A percentile compares a stretch with the other conserved stretches of the same genome.
These are phyloP conservation scores for Cicer pinnatifidum DNA, from an alignment of 306 rosid genomes.

Conservation along the genomic window DNA sequence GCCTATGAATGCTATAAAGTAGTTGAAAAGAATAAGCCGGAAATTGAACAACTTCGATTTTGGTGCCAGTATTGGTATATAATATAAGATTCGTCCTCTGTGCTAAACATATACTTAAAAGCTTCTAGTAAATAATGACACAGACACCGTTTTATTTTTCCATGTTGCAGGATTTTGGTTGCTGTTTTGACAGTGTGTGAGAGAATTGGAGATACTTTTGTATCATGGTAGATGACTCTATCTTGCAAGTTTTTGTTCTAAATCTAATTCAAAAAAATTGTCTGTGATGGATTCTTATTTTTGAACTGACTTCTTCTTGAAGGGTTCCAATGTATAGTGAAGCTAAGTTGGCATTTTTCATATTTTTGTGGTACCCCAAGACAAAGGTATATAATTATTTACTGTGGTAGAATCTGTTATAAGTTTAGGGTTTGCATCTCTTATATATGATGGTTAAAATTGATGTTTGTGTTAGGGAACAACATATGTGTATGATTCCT, in stretches of 20 bases:
- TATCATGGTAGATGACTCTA: constrained; percentile 74
- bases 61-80: constrained; percentile 98
- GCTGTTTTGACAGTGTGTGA: constrained; percentile 88
- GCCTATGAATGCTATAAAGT: constrained; percentile 97
- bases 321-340: constrained; percentile 99
- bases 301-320: constrained; percentile 42
- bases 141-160: constrained; percentile 21
- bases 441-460: constrained; percentile 24
- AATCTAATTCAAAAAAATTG: not conserved
- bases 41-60: constrained; percentile 88
- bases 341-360: constrained; percentile 88
- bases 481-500: constrained; percentile 84
- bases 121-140: constrained; percentile 26
- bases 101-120: not conserved
- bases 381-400: constrained; percentile 65
- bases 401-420: constrained; percentile 30
- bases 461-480: constrained; percentile 67
- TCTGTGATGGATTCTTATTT: constrained; percentile 4
- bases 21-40: constrained; percentile 87
- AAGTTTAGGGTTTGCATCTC: constrained; percentile 27
- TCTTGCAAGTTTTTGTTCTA: constrained; percentile 41
- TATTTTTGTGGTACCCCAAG: constrained; percentile 95
- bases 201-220: constrained; percentile 84
- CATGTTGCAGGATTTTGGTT: constrained; percentile 84
- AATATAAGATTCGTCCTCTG: not conserved